These are phyloP conservation scores for Ramularia endophylla DNA, from an alignment of 2,329 filamentous ascomycete species.

Conservation along the genomic window DNA sequence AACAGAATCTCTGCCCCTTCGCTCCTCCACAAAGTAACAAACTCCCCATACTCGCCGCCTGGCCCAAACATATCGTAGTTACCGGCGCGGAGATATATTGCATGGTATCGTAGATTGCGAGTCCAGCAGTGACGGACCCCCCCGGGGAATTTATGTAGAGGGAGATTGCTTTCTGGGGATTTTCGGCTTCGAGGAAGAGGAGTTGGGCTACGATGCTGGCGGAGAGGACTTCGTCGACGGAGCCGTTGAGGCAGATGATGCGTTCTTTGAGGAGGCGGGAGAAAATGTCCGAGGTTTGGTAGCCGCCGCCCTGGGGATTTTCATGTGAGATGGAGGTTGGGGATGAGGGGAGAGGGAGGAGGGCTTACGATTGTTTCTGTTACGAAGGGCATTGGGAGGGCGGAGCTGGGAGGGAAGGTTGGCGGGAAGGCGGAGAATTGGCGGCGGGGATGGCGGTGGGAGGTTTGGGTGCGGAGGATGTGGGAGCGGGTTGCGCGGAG, in stretches of 20 bases:
- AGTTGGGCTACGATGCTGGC: conserved; percentile 95
- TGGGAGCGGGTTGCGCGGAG: conserved; percentile 21
- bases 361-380: conserved; percentile 43
- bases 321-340: background rate
- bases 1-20: conserved; percentile 74
- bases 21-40: conserved; percentile 82
- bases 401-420: conserved; percentile 17
- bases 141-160: conserved; percentile 98
- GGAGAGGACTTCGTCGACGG: conserved; percentile 83
- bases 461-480: conserved; percentile 9
- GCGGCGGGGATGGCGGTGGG: conserved; percentile 6
- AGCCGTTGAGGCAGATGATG: conserved; percentile 87
- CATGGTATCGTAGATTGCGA: conserved; percentile 99
- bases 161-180: conserved; percentile 87
- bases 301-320: conserved; percentile 41
- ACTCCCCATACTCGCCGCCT: conserved; percentile 92
- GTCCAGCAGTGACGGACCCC: conserved; percentile 76
- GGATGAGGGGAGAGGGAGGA: too few species aligned
- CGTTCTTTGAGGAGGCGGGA: conserved; percentile 60
- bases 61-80: conserved; percentile 89
- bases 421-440: too few species aligned
- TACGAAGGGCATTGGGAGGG: conserved; percentile 45
- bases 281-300: conserved; percentile 46
- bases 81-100: conserved; percentile 90
- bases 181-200: conserved; percentile 95